Base-by-base conservation (phyloP, 2,329 filamentous ascomycete species). In the Nannizzia gypsea region DNA sequence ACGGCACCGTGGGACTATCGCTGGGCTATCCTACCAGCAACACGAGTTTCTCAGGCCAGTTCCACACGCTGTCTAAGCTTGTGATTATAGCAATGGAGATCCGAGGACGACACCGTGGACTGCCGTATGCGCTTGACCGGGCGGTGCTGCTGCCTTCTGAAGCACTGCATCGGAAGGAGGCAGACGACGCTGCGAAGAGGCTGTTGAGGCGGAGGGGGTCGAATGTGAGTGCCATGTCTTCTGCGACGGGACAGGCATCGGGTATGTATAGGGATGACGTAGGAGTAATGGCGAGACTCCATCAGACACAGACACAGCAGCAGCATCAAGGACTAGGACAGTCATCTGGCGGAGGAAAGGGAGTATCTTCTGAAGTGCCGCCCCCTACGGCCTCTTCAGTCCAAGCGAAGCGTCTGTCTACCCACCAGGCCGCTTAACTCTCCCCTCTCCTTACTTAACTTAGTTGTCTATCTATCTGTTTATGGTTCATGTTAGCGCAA, bases 1-100 rank as follows among this genome's bases (percentile, higher is more conserved):
- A 96, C 68, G 95, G 93, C 63, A 99, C 93, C 0, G 93, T 99
- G 26, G 93, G 93, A 0, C 76, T 99, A 60, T 92, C 87, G 56
- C 80, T 99, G 15, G 93, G 93, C 4, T 96, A 92, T 63, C 80
- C 87, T 0, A 77, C 75, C 20, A 79, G 84, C 71, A 88, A 96
- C 72, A 81, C 90, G 0, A 90, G 88, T 0, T 90, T 99, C 64
- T 90, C 84, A 34, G 86, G 82, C 0, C 83, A 96, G 66, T 96
- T 99, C 72, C 83, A 80, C 11, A 80, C 85, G 0, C 73, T 95
- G 5, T 82, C 79, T 17, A 86, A 85, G 67, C 77, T 86, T 62
- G 77, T 86, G 64, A 83, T 86, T 66, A 81, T 85, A 62, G 83
- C 83, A 9, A 86, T 86, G 83, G 81, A 84, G 73, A 74, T 86